phyloP scores from a whole-genome alignment of 495 filamentous ascomycete species.

The Annulohypoxylon maeteangense region DNA sequence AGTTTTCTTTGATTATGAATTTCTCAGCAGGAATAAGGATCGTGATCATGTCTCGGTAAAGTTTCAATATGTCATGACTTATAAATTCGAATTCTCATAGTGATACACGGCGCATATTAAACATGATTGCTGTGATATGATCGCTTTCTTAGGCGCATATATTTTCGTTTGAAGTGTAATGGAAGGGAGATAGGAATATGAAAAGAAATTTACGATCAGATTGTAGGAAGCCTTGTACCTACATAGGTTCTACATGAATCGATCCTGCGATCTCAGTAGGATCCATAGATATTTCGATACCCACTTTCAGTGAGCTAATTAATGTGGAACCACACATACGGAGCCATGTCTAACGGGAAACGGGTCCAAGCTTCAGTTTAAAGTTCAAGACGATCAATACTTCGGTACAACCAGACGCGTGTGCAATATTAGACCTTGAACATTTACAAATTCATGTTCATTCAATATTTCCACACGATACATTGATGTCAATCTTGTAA shows the following conservation, averaged over 20 bases:
- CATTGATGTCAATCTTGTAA: neutral
- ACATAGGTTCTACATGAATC: neutral
- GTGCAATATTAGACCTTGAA: neutral
- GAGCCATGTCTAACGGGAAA: conserved; percentile 25
- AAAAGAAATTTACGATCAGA: neutral
- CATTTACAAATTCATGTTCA: neutral
- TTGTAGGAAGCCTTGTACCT: neutral
- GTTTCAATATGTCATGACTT: neutral
- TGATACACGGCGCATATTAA: neutral
- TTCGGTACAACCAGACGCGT: conserved; percentile 1
- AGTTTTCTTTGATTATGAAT: too few species aligned
- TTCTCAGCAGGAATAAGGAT: neutral
- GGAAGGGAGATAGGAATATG: neutral
- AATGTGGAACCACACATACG: conserved; percentile 1
- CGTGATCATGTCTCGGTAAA: neutral
- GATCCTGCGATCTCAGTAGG: neutral
- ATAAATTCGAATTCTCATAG: neutral
- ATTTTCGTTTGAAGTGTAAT: neutral
- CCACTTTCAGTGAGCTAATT: neutral
- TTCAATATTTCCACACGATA: neutral
- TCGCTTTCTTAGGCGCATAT: neutral
- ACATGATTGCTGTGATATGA: neutral
- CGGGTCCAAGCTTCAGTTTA: neutral
- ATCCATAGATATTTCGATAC: neutral
- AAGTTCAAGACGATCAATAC: neutral